phyloP scores from a whole-genome alignment of 2,329 filamentous ascomycete species.

The Lecanoromycetidae sp. region DNA sequence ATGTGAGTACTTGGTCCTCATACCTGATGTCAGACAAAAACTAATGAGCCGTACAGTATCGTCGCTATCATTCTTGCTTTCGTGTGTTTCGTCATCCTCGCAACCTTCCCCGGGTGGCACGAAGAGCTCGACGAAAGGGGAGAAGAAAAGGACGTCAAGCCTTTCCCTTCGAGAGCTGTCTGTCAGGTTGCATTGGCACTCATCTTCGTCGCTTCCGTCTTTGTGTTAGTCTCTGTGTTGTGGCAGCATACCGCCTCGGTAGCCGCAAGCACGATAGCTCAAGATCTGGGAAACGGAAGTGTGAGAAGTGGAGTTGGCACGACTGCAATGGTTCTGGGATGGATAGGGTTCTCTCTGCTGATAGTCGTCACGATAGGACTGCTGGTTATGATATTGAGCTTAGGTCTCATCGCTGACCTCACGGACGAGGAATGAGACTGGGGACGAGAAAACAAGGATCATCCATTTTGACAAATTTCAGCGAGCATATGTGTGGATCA shows the following conservation, averaged over 20 bases:
- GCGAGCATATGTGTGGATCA: conserved; percentile 10
- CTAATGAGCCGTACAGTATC: conserved; percentile 48
- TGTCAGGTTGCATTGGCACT: conserved; percentile 87
- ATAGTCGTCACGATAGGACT: conserved; percentile 89
- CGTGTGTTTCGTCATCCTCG: conserved; percentile 84
- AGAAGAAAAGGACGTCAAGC: conserved; percentile 72
- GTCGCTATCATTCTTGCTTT: conserved; percentile 97
- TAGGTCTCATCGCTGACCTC: conserved; percentile 59
- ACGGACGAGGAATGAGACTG: conserved; percentile 31
- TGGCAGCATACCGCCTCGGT: conserved; percentile 82
- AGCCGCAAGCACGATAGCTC: conserved; percentile 81
- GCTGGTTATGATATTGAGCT: conserved; percentile 92
- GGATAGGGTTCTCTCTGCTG: conserved; percentile 88
- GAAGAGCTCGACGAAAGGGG: conserved; percentile 72
- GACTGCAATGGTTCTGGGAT: conserved; percentile 90
- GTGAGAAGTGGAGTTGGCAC: conserved; percentile 83
- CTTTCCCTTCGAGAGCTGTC: conserved; percentile 82
- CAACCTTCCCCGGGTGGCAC: conserved; percentile 96
- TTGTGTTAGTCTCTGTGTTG: conserved; percentile 51
- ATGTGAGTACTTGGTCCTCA: conserved; percentile 52
- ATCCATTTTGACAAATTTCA: conserved; percentile 8
- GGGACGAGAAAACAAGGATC: neutral
- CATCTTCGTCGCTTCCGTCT: conserved; percentile 62
- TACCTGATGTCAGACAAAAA: neutral
- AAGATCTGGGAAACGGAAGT: conserved; percentile 82